Percentiles rank a stretch among this genome's conserved stretches.
These are phyloP conservation scores for Fragaria vesca DNA, from an alignment of 306 rosid genomes.

Conservation along the genomic window DNA sequence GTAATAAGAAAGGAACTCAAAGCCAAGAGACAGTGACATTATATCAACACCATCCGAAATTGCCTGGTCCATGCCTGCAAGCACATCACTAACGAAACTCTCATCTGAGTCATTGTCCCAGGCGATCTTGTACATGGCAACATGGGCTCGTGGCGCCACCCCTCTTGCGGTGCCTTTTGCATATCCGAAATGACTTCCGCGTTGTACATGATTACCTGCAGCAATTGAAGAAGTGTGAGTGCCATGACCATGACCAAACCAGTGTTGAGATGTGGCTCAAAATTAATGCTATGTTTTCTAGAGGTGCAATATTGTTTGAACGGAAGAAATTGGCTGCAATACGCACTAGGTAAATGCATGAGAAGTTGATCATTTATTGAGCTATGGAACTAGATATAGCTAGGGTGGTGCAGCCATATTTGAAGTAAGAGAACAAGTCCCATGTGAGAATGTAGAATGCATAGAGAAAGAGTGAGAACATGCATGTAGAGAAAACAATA, in stretches of 20 bases:
- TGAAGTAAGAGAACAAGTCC: too few species aligned
- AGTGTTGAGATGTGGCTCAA: too few species aligned
- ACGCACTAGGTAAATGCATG: too few species aligned
- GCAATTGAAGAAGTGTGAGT: slow-evolving; percentile 26
- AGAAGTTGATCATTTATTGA: too few species aligned
- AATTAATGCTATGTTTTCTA: too few species aligned
- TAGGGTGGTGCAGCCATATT: too few species aligned
- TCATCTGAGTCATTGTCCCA: not conserved
- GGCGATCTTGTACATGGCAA: slow-evolving; percentile 24
- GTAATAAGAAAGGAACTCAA: not conserved
- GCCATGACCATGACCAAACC: slow-evolving; percentile 12
- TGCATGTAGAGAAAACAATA: too few species aligned
- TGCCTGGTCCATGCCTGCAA: slow-evolving; percentile 25
- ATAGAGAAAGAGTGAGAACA: too few species aligned
- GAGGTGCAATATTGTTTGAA: too few species aligned
- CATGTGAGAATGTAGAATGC: too few species aligned
- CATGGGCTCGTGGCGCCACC: slow-evolving; percentile 13
- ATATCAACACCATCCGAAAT: slow-evolving; percentile 19
- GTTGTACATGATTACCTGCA: slow-evolving; percentile 4
- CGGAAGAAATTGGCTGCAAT: too few species aligned
- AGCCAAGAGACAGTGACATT: slow-evolving; percentile 9
- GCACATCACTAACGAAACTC: not conserved
- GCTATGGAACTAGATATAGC: too few species aligned
- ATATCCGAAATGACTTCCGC: slow-evolving; percentile 15
- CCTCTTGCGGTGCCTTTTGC: slow-evolving; percentile 21